Evolutionary conservation across 2,329 filamentous ascomycete species (phyloP), one percentile per base, ranked within the genome.

Genomic region (Talaromyces rugulosus): DNA sequence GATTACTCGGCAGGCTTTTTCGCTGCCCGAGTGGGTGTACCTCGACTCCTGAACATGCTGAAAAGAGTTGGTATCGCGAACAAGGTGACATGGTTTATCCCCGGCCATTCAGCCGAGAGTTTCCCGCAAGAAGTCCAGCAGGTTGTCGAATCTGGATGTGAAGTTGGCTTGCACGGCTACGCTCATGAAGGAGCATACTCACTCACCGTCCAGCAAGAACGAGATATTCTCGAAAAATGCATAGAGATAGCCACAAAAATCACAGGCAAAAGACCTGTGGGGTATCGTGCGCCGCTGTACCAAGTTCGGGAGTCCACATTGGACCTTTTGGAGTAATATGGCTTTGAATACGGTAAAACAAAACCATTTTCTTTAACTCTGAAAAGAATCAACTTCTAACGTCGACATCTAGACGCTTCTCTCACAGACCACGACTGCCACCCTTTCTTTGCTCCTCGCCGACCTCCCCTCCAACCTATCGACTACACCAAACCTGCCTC

Each of bases 201-300:
- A 58, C 89, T 91, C 86, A 89, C 83, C 0, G 72, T 89, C 1
- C 87, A 90, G 68, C 89, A 92, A 75, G 89, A 92, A 71, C 83
- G 82, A 11, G 88, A 89, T 58, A 86, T 92, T 2, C 81, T 94
- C 5, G 87, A 89, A 68, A 90, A 90, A 74, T 91, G 88, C 18
- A 91, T 87, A 71, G 82, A 83, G 27, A 81, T 92, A 74, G 81
- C 92, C 36, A 90, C 86, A 0, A 85, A 88, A 0, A 89, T 93
- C 68, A 84, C 83, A 47, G 87, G 89, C 5, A 91, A 90, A 74
- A 87, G 87, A 0, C 90, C 90, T 0, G 66, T 69, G 0, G 74
- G 75, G 0, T 78, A 74, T 61, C 69, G 75, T 18, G 74, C 75
- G 4, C 75, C 76, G 0, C 62, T 77, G 31, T 77, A 77, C 62